Conservation (phyloP, 2,329 filamentous ascomycete genomes). For the Pezicula radicicola region DNA sequence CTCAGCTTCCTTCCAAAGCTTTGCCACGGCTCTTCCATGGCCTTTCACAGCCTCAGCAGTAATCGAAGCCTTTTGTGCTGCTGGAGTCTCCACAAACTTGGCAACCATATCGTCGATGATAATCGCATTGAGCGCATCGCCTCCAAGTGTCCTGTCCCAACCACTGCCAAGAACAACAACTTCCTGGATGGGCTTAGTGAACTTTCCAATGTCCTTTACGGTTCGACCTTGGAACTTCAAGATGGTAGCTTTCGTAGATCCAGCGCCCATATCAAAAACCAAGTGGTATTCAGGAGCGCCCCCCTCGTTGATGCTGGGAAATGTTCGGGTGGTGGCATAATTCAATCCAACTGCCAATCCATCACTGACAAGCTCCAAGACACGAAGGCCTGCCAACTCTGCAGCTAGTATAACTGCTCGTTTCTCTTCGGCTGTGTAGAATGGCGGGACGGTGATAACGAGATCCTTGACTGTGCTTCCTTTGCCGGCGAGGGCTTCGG, state of each 20-base stretch:
- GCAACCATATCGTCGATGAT: constrained; percentile 87
- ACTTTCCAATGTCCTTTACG: constrained; percentile 88
- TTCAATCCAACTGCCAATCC: constrained; percentile 90
- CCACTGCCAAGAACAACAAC: constrained; percentile 83
- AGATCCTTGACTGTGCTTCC: constrained; percentile 72
- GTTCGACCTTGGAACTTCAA: constrained; percentile 84
- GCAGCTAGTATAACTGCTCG: constrained; percentile 81
- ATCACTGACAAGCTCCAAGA: constrained; percentile 83
- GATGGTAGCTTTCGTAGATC: constrained; percentile 86
- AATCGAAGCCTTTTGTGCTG: constrained; percentile 62
- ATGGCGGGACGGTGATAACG: constrained; percentile 86
- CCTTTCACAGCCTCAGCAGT: constrained; percentile 60
- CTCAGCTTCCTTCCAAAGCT: constrained; percentile 91
- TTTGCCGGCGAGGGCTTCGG: constrained; percentile 76
- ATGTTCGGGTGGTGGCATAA: constrained; percentile 88
- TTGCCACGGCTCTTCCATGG: constrained; percentile 83
- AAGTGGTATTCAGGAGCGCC: constrained; percentile 88
- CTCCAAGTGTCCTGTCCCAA: constrained; percentile 88
- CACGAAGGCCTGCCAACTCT: constrained; percentile 81
- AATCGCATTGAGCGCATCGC: constrained; percentile 82
- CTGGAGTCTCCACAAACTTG: constrained; percentile 70
- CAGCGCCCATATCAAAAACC: constrained; percentile 97
- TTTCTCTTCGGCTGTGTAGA: constrained; percentile 89
- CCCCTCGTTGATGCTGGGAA: constrained; percentile 79
- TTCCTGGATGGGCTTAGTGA: constrained; percentile 96